Evolutionary conservation across 371 early-diverging fungal species (phyloP), one percentile per base, ranked within the genome.

Genomic region (Synchytrium microbalum): DNA sequence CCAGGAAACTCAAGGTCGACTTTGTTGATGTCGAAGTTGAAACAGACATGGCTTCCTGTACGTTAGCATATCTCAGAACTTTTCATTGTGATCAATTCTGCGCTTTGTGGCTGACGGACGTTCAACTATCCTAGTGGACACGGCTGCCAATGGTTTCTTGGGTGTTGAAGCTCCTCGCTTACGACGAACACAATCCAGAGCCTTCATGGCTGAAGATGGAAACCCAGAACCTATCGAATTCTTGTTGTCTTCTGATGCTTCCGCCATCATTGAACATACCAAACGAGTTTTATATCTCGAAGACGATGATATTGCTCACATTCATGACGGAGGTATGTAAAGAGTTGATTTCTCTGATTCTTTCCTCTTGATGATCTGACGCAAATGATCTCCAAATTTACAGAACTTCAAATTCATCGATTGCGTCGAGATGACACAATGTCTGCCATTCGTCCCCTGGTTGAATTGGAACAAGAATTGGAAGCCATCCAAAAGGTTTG

Each of bases 221-320:
- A 75, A 84, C 56, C 91, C 90, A 54, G 88, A 92, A 75, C 93
- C 96, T 58, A 88, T 98, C 65, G 99, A 99, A 81, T 95, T 90
- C 82, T 95, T 97, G 79, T 73, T 99, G 64, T 95, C 99, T 16
- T 98, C 98, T 27, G 99, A 99, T 79, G 91, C 99, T 5, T 89
- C 96, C 32, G 99, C 99, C 57, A 91, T 99, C 69, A 91, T 98
- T 67, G 99, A 99, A 79, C 99, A 99, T 84, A 99, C 99, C 72
- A 95, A 94, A 81, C 93, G 93, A 64, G 96, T 99, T 61, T 83
- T 99, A 62, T 98, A 95, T 77, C 84, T 99, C 62, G 97, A 98
- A 77, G 99, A 99, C 76, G 96, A 96, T 73, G 99, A 99, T 83
- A 91, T 99, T 76, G 99, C 95, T 51, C 96, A 98, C 81, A 92